Evolutionary conservation across 495 filamentous ascomycete genomes (phyloP), one percentile per base, ranked within the genome.

Genomic region (Penicillium psychrofluorescens): DNA sequence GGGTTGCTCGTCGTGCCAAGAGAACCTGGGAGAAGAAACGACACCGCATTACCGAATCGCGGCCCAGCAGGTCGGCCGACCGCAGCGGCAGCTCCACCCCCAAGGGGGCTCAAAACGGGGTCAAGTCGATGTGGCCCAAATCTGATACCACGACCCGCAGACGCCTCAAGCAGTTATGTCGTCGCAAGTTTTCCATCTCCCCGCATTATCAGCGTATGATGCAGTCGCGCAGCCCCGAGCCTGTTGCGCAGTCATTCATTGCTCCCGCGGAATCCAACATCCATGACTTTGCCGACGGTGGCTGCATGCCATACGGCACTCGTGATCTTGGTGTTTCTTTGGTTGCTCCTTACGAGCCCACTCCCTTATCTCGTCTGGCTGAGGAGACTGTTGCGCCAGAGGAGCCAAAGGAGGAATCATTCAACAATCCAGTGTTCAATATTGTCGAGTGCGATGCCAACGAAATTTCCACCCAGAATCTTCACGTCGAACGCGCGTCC

Each of bases 261-360:
- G 44, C 45, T 8, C 32, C 51, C 29, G 10, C 44, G 12, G 46
- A 50, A 37, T 29, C 63, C 7, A 52, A 40, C 29, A 48, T 44
- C 43, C 55, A 54, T 41, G 43, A 42, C 50, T 40, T 53, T 28
- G 46, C 62, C 22, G 46, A 54, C 12, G 58, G 49, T 11, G 55
- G 45, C n/a, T 58, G 64, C 11, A 48, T 65, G 11, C 56, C 70
- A 15, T 83, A 81, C 55, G 67, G 81, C 4, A 88, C 84, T 9
- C 83, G 86, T 35, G 89, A 92, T 43, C 84, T 97, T 67, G 83
- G 86, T 35, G 67, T 95, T 32, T 96, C 92, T 31, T 78, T 98
- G 31, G 76, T 81, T 4, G 76, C 88, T 13, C 90, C 85, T 63
- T 85, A 86, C 8, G 76, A 90, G 11, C 75, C 84, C 30, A 84